Evolutionary conservation across 2,329 filamentous ascomycete species (phyloP).

Genomic region (Chrysoporthe cubensis): DNA sequence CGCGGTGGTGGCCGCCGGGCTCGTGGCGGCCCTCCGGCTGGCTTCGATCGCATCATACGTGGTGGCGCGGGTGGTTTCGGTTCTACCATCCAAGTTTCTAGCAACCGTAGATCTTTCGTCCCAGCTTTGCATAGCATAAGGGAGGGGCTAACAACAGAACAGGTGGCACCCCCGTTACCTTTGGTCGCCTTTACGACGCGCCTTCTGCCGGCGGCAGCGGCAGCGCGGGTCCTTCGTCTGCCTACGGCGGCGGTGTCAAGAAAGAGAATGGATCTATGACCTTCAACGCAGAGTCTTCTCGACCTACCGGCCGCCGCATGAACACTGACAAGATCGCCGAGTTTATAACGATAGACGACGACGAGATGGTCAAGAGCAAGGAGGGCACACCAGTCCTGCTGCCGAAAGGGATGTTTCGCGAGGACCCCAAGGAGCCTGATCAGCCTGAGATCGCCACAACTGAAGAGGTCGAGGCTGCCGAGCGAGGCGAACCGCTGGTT

Average conservation of each 20-base stretch:
- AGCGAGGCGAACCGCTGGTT: conserved; percentile 52
- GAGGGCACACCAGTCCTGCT: conserved; percentile 36
- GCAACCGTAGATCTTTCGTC: conserved; percentile 15
- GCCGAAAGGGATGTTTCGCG: conserved; percentile 61
- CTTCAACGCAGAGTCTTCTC: conserved; percentile 22
- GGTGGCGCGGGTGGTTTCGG: conserved; percentile 23
- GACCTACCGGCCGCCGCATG: conserved; percentile 28
- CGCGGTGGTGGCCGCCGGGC: conserved; percentile 35
- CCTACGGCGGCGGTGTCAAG: conserved; percentile 20
- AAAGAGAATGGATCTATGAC: conserved; percentile 17
- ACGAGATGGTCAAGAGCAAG: conserved; percentile 23
- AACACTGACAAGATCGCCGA: conserved; percentile 29
- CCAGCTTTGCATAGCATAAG: too few relatives aligned
- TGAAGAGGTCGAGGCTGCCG: conserved; percentile 60
- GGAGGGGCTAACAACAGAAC: conserved; percentile 5
- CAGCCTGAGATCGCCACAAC: conserved; percentile 59
- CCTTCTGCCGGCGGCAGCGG: conserved; percentile 18
- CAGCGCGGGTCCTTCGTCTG: conserved; percentile 4
- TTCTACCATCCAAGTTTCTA: conserved; percentile 22
- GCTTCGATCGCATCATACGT: conserved; percentile 25
- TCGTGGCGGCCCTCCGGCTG: conserved; percentile 32
- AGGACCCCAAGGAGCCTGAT: conserved; percentile 54
- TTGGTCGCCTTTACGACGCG: conserved; percentile 27
- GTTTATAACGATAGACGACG: conserved; percentile 23
- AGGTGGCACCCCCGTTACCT: conserved; percentile 18